Conservation (phyloP, 2,329 filamentous ascomycete species). For the Tetracladium maxilliforme region DNA sequence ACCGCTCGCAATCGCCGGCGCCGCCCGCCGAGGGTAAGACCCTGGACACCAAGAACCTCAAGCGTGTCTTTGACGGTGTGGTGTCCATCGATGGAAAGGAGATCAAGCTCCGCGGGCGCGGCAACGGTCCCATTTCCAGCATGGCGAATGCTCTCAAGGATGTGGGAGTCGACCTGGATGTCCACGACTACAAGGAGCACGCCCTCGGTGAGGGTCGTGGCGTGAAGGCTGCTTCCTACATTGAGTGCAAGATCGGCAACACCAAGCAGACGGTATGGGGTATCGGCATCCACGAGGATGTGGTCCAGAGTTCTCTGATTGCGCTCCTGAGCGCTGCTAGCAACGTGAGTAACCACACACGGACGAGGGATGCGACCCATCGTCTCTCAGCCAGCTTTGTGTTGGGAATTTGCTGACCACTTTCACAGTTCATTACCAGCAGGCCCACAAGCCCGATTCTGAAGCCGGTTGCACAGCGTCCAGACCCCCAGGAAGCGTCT, state of each 20-base stretch:
- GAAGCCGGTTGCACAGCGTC: constrained; percentile 9
- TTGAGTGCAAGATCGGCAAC: constrained; percentile 64
- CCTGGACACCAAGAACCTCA: constrained; percentile 62
- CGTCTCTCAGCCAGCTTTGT: constrained; percentile 4
- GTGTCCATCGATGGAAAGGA: constrained; percentile 71
- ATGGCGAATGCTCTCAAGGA: constrained; percentile 67
- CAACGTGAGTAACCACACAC: constrained; percentile 49
- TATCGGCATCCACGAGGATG: constrained; percentile 83
- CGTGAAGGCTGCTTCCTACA: constrained; percentile 90
- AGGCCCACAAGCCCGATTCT: constrained; percentile 48
- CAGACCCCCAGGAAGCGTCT: too few relatives aligned
- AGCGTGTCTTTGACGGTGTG: constrained; percentile 73
- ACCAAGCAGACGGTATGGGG: constrained; percentile 70
- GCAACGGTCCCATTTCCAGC: constrained; percentile 83
- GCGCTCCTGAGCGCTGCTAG: constrained; percentile 75
- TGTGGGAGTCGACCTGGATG: constrained; percentile 76
- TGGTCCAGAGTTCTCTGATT: constrained; percentile 77
- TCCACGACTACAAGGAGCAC: constrained; percentile 93
- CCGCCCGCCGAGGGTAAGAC: constrained; percentile 56
- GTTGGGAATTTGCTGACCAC: constrained; percentile 4
- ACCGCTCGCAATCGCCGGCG: constrained; percentile 62
- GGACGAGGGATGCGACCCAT: constrained; percentile 2
- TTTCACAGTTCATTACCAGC: constrained; percentile 53
- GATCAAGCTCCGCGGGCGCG: constrained; percentile 62
- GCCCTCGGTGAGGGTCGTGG: constrained; percentile 69